phyloP scores from a whole-genome alignment of 1,284 basidiomycete species.

The Inonotus obliquus region DNA sequence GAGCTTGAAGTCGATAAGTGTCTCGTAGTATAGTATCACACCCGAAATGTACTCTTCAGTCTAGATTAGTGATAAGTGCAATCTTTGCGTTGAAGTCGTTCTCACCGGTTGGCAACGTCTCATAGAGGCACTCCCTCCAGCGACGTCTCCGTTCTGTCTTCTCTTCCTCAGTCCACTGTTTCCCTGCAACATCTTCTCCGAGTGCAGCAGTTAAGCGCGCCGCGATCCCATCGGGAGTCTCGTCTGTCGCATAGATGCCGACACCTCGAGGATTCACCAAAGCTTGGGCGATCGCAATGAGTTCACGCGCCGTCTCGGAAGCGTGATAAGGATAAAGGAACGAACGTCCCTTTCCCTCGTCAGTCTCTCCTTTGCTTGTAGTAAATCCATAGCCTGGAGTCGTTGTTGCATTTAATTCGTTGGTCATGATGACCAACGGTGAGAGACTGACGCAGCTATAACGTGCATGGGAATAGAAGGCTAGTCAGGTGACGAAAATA shows the following conservation, averaged over 20 bases:
- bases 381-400: conserved; percentile 21
- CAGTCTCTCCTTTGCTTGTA: background rate
- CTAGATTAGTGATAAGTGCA: background rate
- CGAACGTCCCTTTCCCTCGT: background rate
- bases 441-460: background rate
- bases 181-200: conserved; percentile 26
- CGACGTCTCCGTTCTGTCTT: conserved; percentile 35
- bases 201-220: conserved; percentile 36
- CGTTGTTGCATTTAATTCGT: conserved; percentile 11
- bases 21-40: conserved; percentile 45
- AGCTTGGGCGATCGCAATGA: conserved; percentile 39
- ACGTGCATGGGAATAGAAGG: background rate
- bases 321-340: conserved; percentile 41
- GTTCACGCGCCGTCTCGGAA: conserved; percentile 35
- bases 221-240: conserved; percentile 41
- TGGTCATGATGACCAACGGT: background rate
- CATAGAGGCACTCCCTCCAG: conserved; percentile 43
- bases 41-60: conserved; percentile 43
- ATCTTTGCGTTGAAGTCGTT: background rate
- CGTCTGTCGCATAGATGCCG: conserved; percentile 53
- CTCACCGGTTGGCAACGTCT: conserved; percentile 38
- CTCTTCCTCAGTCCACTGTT: conserved; percentile 32
- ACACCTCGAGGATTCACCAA: conserved; percentile 44
- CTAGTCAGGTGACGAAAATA: background rate
- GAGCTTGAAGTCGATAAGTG: conserved; percentile 44